Evolutionary conservation across 2,329 filamentous ascomycete species (phyloP), one percentile per base, ranked within the genome.

Genomic region (Fusarium sp.): DNA sequence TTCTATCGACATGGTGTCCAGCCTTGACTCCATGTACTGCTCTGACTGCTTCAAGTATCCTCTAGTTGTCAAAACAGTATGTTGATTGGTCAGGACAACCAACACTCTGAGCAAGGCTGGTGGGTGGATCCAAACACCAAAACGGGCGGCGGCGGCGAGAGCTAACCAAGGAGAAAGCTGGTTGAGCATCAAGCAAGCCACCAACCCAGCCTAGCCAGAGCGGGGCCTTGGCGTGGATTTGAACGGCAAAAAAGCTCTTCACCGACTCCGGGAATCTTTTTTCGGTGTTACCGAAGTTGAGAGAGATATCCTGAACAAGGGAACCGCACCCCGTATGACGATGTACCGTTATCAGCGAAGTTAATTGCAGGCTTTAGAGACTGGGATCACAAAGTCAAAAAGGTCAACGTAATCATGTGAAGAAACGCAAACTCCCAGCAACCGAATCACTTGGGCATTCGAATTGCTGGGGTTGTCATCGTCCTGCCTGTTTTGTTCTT

Each of bases 91-190:
- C 49, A 24, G 24, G 31, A 15, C 11, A 18, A 16, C 24, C 38
- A 38, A 33, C 50, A 20, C 21, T 28, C 26, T 26, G 9, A 67
- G 31, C 61, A 69, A 69, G 62, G 62, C 66, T 70, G 66, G 62
- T 62, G 66, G 52, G 66, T 70, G 66, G 66, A 70, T 61, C 52
- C 59, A 59, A 66, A 57, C 47, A 65, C 64, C 54, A 63, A 70
- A 43, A 63, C 33, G 23, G 43, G 60, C 44, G 54, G 31, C 56
- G 56, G 43, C 60, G 46, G 61, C 61, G 37, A 67, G 38, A 42
- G 37, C 26, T 46, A 56, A 38, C 13, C 31, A 52, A 37, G 46
- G 46, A 46, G 49, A 69, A 55, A 57, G 31, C 33, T 58, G 47
- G 52, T 43, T 50, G 47, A 55, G 37, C 42, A 61, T 50, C 20